Conservation (phyloP, 441 rosid genomes). For the Arabidopsis hybrid region DNA sequence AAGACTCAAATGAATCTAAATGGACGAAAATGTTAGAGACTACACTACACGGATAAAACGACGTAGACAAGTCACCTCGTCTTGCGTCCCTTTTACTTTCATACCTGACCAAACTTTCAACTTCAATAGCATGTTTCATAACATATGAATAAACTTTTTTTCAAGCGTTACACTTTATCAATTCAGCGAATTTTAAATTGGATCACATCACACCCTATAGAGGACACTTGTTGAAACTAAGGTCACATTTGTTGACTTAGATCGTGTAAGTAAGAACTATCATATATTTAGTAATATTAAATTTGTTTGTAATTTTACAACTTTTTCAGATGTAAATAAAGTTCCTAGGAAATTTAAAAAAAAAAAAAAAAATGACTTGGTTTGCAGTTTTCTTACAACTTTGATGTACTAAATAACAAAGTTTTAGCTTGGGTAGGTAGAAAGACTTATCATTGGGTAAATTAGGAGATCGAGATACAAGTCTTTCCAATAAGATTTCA, state of each 20-base stretch:
- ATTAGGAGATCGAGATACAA: too few relatives aligned
- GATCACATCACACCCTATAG: neutral
- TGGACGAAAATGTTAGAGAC: conserved; percentile 13
- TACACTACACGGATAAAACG: conserved; percentile 10
- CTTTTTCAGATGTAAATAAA: neutral
- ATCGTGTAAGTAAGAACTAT: neutral
- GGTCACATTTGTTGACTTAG: conserved; percentile 3
- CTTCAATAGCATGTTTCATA: conserved; percentile 18
- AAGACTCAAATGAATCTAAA: neutral
- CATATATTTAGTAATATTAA: neutral
- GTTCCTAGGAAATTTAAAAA: neutral
- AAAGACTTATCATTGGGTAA: too few relatives aligned
- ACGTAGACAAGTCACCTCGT: conserved; percentile 47
- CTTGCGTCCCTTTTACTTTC: conserved; percentile 49
- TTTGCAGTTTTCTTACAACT: conserved; percentile 2
- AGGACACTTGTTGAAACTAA: conserved; percentile 18
- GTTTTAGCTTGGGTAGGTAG: too few relatives aligned
- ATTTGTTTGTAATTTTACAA: neutral
- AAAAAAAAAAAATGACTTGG: neutral
- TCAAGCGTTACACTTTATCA: conserved; percentile 30
- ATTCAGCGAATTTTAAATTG: neutral
- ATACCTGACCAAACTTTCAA: conserved; percentile 41
- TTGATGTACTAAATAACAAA: too few relatives aligned
- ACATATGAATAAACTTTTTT: neutral
- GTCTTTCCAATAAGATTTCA: too few relatives aligned